Evolutionary conservation across 805 yeast genomes (phyloP).

Genomic region (Wickerhamiella kurtzmanii): DNA sequence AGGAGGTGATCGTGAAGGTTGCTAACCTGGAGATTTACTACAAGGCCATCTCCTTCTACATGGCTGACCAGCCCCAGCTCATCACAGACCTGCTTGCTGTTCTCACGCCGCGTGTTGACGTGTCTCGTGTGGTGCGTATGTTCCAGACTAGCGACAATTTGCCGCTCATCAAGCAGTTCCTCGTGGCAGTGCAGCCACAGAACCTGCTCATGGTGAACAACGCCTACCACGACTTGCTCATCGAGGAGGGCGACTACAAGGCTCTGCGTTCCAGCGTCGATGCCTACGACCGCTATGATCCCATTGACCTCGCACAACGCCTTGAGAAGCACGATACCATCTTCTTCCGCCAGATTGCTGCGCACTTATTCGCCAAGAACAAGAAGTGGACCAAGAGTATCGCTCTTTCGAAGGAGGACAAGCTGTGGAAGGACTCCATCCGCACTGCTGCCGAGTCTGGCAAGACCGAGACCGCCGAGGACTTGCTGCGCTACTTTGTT

Average conservation of each 20-base stretch:
- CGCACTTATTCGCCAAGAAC: conserved; percentile 82
- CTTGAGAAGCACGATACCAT: conserved; percentile 82
- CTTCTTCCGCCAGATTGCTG: conserved; percentile 93
- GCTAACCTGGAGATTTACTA: conserved; percentile 93
- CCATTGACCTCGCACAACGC: conserved; percentile 81
- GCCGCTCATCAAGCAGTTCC: conserved; percentile 90
- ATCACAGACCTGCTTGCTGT: conserved; percentile 75
- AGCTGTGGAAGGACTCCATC: conserved; percentile 88
- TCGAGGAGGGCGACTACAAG: conserved; percentile 93
- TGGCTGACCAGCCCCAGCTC: conserved; percentile 81
- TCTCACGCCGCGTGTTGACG: conserved; percentile 78
- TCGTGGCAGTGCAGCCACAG: conserved; percentile 79
- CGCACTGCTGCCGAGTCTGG: conserved; percentile 79
- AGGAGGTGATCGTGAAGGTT: conserved; percentile 88
- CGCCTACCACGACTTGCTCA: conserved; percentile 88
- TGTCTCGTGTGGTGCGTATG: conserved; percentile 87
- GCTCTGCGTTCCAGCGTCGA: conserved; percentile 80
- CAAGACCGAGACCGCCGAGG: conserved; percentile 73
- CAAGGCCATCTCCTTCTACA: conserved; percentile 91
- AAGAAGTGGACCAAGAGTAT: conserved; percentile 88
- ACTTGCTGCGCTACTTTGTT: conserved; percentile 77
- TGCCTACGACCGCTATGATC: conserved; percentile 80
- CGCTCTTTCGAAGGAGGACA: conserved; percentile 77
- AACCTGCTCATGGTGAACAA: conserved; percentile 83
- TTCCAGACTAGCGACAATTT: conserved; percentile 91